A percentile compares a stretch with the other conserved stretches of the same genome.
phyloP scores from a whole-genome alignment of 108 stramenopile genomes.

The Cylindrotheca closterium region DNA sequence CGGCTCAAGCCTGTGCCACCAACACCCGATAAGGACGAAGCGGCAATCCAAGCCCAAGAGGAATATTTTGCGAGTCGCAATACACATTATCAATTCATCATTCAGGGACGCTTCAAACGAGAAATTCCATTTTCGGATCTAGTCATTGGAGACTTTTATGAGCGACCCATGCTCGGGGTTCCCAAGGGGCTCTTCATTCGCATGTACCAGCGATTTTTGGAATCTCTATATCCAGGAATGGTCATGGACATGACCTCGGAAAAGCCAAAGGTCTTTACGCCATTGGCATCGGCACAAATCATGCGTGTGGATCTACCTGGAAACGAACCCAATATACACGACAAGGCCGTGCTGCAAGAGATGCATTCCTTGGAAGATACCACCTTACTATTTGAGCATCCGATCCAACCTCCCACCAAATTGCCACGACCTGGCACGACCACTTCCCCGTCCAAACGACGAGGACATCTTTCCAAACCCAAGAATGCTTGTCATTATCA shows the following conservation, averaged over 20 bases:
- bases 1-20: slow-evolving; percentile 21
- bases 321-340: slow-evolving; percentile 12
- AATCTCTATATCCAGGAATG: slow-evolving; percentile 16
- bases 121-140: slow-evolving; percentile 44
- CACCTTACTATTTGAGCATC: background rate
- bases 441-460: background rate
- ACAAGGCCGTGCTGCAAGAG: background rate
- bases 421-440: too few species aligned
- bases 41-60: slow-evolving; percentile 9
- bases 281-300: slow-evolving; percentile 5
- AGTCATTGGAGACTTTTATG: slow-evolving; percentile 53
- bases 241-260: slow-evolving; percentile 12
- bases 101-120: slow-evolving; percentile 69
- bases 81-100: slow-evolving; percentile 49
- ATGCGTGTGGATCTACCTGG: slow-evolving; percentile 25
- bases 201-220: slow-evolving; percentile 5
- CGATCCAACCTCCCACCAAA: too few species aligned
- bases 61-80: slow-evolving; percentile 56
- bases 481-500: slow-evolving; percentile 15
- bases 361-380: too few species aligned
- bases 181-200: background rate
- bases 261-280: slow-evolving; percentile 15
- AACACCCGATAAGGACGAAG: background rate
- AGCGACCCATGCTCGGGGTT: slow-evolving; percentile 39
- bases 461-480: slow-evolving; percentile 17